Evolutionary conservation across 305 asterid genomes (phyloP).

Genomic region (Fraxinus dipetala): DNA sequence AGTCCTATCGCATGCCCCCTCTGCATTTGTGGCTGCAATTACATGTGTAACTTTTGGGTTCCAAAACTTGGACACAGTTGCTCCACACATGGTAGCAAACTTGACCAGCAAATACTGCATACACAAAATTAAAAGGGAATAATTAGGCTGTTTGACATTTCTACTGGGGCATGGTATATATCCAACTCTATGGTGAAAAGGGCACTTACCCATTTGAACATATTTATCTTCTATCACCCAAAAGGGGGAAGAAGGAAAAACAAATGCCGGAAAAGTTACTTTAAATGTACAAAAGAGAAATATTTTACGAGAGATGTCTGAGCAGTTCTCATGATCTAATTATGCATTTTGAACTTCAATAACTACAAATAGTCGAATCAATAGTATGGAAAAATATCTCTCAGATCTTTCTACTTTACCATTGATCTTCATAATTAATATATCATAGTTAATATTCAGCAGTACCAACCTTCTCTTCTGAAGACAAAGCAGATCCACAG

Average conservation of each 20-base stretch:
- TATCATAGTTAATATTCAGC: neutral
- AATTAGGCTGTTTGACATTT: conserved; percentile 16
- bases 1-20: conserved; percentile 81
- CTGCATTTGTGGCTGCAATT: conserved; percentile 67
- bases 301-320: neutral
- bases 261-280: neutral
- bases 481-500: conserved; percentile 86
- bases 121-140: conserved; percentile 18
- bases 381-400: neutral
- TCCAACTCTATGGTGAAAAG: neutral
- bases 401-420: neutral
- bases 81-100: conserved; percentile 62
- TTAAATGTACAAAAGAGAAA: neutral
- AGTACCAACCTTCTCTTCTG: conserved; percentile 67
- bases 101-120: conserved; percentile 53
- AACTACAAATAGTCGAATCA: neutral
- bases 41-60: conserved; percentile 75
- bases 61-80: conserved; percentile 65
- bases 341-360: neutral
- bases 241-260: neutral
- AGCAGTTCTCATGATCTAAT: neutral
- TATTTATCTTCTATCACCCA: neutral
- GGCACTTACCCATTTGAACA: neutral
- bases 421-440: neutral
- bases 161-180: neutral